These are phyloP conservation scores for Coprinopsis cinerea DNA, from an alignment of 768 basidiomycete genomes.

Conservation along the genomic window DNA sequence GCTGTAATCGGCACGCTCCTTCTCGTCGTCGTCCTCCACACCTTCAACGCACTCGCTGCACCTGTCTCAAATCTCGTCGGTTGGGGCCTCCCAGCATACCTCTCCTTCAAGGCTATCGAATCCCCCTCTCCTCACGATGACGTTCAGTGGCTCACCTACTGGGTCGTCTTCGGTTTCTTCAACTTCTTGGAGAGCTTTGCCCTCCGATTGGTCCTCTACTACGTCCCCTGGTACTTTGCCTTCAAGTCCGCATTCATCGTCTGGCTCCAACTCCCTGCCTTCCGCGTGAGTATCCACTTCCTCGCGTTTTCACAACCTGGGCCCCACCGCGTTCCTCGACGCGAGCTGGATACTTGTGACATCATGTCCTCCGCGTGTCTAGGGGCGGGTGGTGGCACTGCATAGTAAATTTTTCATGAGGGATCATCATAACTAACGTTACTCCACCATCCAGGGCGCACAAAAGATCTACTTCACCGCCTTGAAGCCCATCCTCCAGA, in stretches of 20 bases:
- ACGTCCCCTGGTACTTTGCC: slow-evolving; percentile 90
- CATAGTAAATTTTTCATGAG: slow-evolving; percentile 10
- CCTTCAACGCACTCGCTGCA: slow-evolving; percentile 86
- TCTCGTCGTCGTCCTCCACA: slow-evolving; percentile 68
- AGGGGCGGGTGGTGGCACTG: slow-evolving; percentile 10
- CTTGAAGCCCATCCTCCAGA: slow-evolving; percentile 75
- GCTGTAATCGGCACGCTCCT: slow-evolving; percentile 67
- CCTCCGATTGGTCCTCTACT: slow-evolving; percentile 80
- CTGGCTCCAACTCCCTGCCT: slow-evolving; percentile 85
- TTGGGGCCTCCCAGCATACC: slow-evolving; percentile 90
- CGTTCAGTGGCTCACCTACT: slow-evolving; percentile 97
- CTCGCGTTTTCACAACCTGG: slow-evolving; percentile 14
- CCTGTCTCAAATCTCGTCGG: slow-evolving; percentile 94
- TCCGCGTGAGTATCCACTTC: slow-evolving; percentile 56
- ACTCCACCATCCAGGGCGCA: slow-evolving; percentile 57
- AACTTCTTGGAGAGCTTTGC: slow-evolving; percentile 89
- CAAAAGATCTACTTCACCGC: slow-evolving; percentile 71
- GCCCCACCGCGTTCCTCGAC: neutral
- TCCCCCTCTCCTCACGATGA: slow-evolving; percentile 77
- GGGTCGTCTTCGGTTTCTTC: slow-evolving; percentile 92
- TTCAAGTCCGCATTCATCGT: slow-evolving; percentile 89
- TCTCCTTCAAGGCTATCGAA: slow-evolving; percentile 94
- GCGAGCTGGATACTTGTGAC: slow-evolving; percentile 11
- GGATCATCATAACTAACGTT: neutral
- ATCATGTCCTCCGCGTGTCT: slow-evolving; percentile 13